Base-by-base conservation (phyloP, 1,284 basidiomycete genomes). In the Sporisorium reilianum region DNA sequence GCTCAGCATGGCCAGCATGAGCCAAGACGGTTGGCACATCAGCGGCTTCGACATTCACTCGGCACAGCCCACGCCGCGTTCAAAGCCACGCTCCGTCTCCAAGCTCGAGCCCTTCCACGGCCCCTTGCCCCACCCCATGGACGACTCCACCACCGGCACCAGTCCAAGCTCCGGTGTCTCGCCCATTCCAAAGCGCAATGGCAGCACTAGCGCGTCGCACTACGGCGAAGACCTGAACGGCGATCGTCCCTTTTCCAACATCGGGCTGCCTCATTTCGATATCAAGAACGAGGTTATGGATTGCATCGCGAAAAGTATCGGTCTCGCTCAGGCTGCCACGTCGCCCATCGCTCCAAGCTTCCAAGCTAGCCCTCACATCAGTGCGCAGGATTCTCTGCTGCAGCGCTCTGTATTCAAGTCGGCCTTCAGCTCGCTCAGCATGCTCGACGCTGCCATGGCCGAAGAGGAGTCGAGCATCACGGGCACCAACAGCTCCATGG, bases 271-370 rank as follows among this genome's bases (percentile, higher is more conserved):
- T 23, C 90, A 92, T 44, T 95, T 97, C 80, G 93, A 97, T 80
- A 89, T 99, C 38, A 90, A 93, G 45, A 93, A 94, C 74, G 94
- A 93, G 72, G 94, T 99, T 34, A 95, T 99, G 92, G 91, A 92
- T 5, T 97, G 94, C 85, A 97, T 99, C 65, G 95, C 95, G 1
- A 96, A 95, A 84, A 97, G 94, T 5, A 98, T 99, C 61, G 96
- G 96, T 3, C 88, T 99, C 12, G 87, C 93, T n/a, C 95, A 97
- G 75, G 91, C 93, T 8, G 51, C 62, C 3, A 62, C 68, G 3
- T 69, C 64, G 14, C 72, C 71, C 3, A 59, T 86, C 81, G 52
- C 85, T 77, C 26, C 61, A 6, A 53, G 83, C 84, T 80, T 84
- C 83, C 73, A 85, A 79, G 55, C 85, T 73, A 76, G 78, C 62